Conservation (phyloP, 1,284 basidiomycete species). For the Cystobasidium slooffiae region DNA sequence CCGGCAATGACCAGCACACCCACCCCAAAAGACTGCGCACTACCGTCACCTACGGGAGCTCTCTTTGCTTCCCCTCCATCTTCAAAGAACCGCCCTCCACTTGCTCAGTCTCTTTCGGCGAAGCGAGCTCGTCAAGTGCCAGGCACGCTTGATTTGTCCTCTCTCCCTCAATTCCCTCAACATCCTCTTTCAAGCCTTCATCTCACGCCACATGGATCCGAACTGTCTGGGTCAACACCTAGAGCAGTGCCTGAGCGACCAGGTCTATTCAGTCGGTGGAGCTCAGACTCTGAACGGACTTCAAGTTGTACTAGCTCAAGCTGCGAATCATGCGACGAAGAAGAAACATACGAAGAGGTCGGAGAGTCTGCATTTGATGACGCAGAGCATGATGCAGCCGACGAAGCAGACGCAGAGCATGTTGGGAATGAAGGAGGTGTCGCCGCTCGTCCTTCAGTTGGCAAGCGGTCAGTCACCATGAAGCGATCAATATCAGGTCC, state of each 20-base stretch:
- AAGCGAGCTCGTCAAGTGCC: constrained; percentile 28
- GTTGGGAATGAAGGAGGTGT: not conserved
- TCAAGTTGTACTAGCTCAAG: constrained; percentile 28
- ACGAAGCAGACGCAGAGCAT: constrained; percentile 10
- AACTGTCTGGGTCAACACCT: constrained; percentile 25
- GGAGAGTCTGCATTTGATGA: constrained; percentile 3
- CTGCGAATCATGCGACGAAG: constrained; percentile 1
- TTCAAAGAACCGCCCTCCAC: not conserved
- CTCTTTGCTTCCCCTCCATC: not conserved
- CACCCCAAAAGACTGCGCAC: not conserved
- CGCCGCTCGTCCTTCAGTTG: not conserved
- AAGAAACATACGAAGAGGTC: not conserved
- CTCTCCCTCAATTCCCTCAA: constrained; percentile 31
- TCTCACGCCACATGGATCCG: constrained; percentile 15
- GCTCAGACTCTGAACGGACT: constrained; percentile 25
- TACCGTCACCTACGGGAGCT: not conserved
- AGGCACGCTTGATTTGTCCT: constrained; percentile 33
- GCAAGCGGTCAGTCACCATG: constrained; percentile 5
- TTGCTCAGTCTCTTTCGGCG: constrained; percentile 28
- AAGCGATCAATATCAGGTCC: not conserved
- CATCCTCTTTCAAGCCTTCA: not conserved
- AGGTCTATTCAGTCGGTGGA: constrained; percentile 42
- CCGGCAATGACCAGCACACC: constrained; percentile 3
- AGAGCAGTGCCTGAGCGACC: constrained; percentile 21
- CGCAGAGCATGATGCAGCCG: not conserved